phyloP scores from a whole-genome alignment of 306 rosid species.

The Betula pendula region DNA sequence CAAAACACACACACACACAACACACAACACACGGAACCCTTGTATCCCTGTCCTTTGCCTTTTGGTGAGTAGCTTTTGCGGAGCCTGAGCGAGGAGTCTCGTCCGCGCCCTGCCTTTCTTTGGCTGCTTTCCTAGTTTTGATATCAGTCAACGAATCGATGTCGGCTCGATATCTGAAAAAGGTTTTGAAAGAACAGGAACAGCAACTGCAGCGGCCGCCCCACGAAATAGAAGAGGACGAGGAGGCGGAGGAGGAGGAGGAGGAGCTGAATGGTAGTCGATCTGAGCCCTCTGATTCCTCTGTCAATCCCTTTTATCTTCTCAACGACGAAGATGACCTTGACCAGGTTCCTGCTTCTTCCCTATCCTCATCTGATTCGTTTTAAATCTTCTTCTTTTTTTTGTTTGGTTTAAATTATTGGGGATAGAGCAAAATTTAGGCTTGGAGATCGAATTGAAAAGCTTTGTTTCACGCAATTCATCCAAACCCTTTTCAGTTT shows the following conservation, averaged over 20 bases:
- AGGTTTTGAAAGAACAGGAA: conserved; percentile 62
- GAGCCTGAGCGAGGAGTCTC: too few species aligned
- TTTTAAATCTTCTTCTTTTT: neutral
- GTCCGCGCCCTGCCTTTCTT: too few species aligned
- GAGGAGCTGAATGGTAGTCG: conserved; percentile 29
- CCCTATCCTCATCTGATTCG: neutral
- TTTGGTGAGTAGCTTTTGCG: too few species aligned
- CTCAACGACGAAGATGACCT: conserved; percentile 55
- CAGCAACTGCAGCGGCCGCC: conserved; percentile 24
- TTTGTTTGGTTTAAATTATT: neutral
- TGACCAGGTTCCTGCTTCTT: conserved; percentile 50
- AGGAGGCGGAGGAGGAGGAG: conserved; percentile 27
- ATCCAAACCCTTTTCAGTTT: neutral
- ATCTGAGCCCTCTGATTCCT: conserved; percentile 38
- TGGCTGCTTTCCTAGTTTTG: neutral
- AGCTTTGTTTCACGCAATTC: neutral
- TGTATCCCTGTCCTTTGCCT: too few species aligned
- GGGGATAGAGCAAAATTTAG: neutral
- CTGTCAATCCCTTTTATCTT: conserved; percentile 78
- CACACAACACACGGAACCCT: too few species aligned
- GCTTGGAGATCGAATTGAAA: neutral
- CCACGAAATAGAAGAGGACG: conserved; percentile 31
- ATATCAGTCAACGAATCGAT: conserved; percentile 30
- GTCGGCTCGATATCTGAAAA: conserved; percentile 83
- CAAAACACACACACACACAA: too few species aligned